Evolutionary conservation across 805 yeast species (phyloP).

Genomic region (Starmera dryadoides): DNA sequence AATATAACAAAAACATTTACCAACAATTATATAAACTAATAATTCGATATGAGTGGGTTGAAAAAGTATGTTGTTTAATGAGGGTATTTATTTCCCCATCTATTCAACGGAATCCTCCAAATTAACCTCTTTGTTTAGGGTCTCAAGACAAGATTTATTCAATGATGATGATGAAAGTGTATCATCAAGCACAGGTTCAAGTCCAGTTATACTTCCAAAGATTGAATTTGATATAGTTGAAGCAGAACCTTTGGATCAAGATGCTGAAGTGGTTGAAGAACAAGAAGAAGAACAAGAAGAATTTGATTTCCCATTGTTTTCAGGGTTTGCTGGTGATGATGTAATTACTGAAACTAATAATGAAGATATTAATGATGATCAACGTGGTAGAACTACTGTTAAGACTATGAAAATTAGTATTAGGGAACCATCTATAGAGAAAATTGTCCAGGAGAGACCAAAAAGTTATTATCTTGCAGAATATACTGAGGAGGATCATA

Average conservation of each 20-base stretch:
- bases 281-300: constrained; percentile 8
- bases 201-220: constrained; percentile 14
- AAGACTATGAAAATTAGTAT: constrained; percentile 9
- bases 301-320: constrained; percentile 22
- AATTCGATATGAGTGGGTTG: constrained; percentile 3
- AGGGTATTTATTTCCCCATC: background rate
- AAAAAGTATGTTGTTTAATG: constrained; percentile 3
- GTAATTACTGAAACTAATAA: background rate
- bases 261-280: constrained; percentile 2
- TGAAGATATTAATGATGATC: constrained; percentile 8
- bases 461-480: constrained; percentile 12
- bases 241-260: constrained; percentile 1
- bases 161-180: constrained; percentile 4
- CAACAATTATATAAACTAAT: background rate
- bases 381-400: constrained; percentile 2
- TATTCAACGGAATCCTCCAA: too few species aligned
- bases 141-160: constrained; percentile 17
- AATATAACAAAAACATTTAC: background rate
- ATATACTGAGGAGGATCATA: constrained; percentile 4
- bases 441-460: constrained; percentile 16
- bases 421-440: constrained; percentile 15
- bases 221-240: constrained; percentile 21
- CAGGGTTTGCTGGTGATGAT: constrained; percentile 11
- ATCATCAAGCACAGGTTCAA: constrained; percentile 4
- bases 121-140: constrained; percentile 4